Evolutionary conservation across 495 filamentous ascomycete genomes (phyloP).

Genomic region (Tetracladium marchalianum): DNA sequence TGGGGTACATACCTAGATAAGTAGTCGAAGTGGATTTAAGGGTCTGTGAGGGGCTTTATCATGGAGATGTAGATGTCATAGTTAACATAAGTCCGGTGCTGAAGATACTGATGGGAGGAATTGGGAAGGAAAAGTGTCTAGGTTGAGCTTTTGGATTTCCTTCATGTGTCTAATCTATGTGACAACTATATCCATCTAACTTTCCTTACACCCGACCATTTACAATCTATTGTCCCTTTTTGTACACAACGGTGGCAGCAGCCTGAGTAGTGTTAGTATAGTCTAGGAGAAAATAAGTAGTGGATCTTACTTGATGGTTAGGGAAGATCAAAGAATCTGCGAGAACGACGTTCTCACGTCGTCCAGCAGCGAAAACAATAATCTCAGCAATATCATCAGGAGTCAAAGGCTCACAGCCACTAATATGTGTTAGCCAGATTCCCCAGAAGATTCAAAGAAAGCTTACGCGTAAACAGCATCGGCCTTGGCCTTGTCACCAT

Average conservation of each 20-base stretch:
- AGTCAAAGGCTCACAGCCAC: slow-evolving; percentile 81
- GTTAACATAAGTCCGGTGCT: too few species aligned
- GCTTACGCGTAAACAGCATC: slow-evolving; percentile 88
- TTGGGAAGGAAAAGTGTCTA: not conserved
- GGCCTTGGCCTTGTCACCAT: slow-evolving; percentile 90
- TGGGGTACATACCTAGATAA: too few species aligned
- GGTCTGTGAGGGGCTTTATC: too few species aligned
- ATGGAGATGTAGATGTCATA: too few species aligned
- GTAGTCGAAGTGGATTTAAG: too few species aligned
- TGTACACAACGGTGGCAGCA: slow-evolving; percentile 43
- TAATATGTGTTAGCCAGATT: slow-evolving; percentile 25
- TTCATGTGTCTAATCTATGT: not conserved
- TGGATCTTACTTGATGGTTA: slow-evolving; percentile 69
- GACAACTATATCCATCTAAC: slow-evolving; percentile 1
- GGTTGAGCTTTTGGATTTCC: not conserved
- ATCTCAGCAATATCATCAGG: slow-evolving; percentile 94
- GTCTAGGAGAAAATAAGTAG: not conserved
- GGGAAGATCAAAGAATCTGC: slow-evolving; percentile 89
- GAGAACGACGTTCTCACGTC: slow-evolving; percentile 89
- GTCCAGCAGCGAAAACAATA: slow-evolving; percentile 79
- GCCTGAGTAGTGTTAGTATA: slow-evolving; percentile 13
- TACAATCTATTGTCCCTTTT: slow-evolving; percentile 27
- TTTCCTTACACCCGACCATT: slow-evolving; percentile 29
- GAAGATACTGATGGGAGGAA: not conserved
- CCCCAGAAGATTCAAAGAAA: not conserved